These are phyloP conservation scores for Colletotrichum orbiculare DNA, from an alignment of 2,329 filamentous ascomycete species.

Conservation along the genomic window DNA sequence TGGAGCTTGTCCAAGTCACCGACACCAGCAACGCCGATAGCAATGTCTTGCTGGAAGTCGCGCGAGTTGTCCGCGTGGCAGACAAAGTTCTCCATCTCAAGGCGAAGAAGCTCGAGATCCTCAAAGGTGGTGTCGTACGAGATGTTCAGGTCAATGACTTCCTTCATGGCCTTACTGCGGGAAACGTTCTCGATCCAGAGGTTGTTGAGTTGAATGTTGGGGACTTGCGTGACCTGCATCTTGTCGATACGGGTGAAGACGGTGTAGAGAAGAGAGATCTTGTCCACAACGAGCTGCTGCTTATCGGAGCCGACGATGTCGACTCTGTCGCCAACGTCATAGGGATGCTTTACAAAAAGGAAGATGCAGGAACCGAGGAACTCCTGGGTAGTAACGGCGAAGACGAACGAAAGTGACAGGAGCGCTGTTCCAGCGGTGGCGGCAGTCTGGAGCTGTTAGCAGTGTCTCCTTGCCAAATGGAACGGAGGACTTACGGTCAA, in stretches of 20 bases:
- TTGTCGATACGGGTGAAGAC: slow-evolving; percentile 83
- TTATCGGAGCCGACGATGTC: slow-evolving; percentile 72
- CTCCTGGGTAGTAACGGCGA: slow-evolving; percentile 91
- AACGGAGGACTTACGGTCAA: slow-evolving; percentile 57
- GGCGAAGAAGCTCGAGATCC: slow-evolving; percentile 85
- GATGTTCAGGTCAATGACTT: slow-evolving; percentile 82
- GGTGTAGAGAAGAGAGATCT: slow-evolving; percentile 93
- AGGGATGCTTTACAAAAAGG: slow-evolving; percentile 98
- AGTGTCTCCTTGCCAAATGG: neutral
- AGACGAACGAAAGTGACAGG: slow-evolving; percentile 96
- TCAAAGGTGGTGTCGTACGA: slow-evolving; percentile 90
- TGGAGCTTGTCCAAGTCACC: slow-evolving; percentile 89
- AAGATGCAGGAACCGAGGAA: slow-evolving; percentile 99
- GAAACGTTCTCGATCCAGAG: slow-evolving; percentile 97
- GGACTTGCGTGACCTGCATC: slow-evolving; percentile 82
- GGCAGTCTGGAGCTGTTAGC: slow-evolving; percentile 67
- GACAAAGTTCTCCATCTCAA: slow-evolving; percentile 89
- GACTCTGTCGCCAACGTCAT: slow-evolving; percentile 93
- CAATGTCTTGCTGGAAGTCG: slow-evolving; percentile 89
- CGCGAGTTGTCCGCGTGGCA: slow-evolving; percentile 84
- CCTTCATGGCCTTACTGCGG: slow-evolving; percentile 91
- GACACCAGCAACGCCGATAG: slow-evolving; percentile 81
- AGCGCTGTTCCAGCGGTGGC: slow-evolving; percentile 92
- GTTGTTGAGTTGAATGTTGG: slow-evolving; percentile 91
- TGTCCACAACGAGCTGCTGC: slow-evolving; percentile 83